Conservation (phyloP, 2,329 filamentous ascomycete genomes). For the Fusarium beomiforme region DNA sequence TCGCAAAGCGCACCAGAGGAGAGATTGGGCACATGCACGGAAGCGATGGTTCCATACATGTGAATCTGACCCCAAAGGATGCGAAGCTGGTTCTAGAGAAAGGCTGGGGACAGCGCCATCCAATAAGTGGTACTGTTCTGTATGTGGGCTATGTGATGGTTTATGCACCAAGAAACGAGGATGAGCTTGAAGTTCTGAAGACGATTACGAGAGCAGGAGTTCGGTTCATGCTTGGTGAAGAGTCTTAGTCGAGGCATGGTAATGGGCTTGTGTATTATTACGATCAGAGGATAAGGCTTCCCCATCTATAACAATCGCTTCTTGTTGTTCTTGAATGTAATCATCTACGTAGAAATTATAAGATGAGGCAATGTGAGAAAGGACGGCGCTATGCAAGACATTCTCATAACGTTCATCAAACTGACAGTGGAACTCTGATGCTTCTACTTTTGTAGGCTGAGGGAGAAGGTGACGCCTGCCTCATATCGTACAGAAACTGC, state of each 20-base stretch:
- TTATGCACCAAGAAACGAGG: constrained; percentile 26
- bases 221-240: constrained; percentile 21
- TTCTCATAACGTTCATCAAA: neutral
- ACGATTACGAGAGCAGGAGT: constrained; percentile 9
- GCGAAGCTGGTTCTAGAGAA: constrained; percentile 23
- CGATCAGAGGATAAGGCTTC: neutral
- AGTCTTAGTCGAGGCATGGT: neutral
- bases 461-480: neutral
- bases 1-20: neutral
- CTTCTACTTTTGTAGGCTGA: neutral
- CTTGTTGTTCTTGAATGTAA: no score
- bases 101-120: constrained; percentile 31
- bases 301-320: neutral
- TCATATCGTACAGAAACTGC: neutral
- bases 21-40: constrained; percentile 31
- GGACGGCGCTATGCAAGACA: no score
- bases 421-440: no score
- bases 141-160: constrained; percentile 29
- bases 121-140: constrained; percentile 16
- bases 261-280: neutral
- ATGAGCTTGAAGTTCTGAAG: constrained; percentile 15
- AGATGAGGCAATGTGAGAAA: no score
- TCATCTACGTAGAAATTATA: neutral
- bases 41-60: constrained; percentile 27
- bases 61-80: constrained; percentile 25